Conservation (phyloP, 495 filamentous ascomycete species). For the Halenospora varia region DNA sequence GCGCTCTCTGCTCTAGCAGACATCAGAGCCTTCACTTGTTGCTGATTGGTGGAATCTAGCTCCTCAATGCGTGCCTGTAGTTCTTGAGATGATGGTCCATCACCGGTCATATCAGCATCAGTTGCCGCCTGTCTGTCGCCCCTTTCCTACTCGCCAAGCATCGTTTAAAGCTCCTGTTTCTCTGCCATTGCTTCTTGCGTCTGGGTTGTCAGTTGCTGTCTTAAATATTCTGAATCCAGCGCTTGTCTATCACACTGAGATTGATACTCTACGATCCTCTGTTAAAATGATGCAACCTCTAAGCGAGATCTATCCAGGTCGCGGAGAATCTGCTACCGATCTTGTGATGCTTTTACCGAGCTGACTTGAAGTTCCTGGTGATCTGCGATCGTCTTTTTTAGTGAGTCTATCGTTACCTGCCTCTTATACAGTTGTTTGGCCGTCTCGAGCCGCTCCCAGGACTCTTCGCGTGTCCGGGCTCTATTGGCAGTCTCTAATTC, state of each 20-base stretch:
- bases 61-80: conserved; percentile 13
- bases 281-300: conserved; percentile 11
- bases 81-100: conserved; percentile 15
- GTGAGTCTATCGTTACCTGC: conserved; percentile 15
- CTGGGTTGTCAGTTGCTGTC: conserved; percentile 15
- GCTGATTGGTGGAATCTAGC: conserved; percentile 12
- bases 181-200: conserved; percentile 16
- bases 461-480: conserved; percentile 7
- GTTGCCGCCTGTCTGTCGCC: conserved; percentile 10
- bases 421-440: conserved; percentile 10
- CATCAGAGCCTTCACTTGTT: conserved; percentile 12
- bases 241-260: conserved; percentile 17
- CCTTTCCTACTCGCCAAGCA: conserved; percentile 13
- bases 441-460: conserved; percentile 5
- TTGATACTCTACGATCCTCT: conserved; percentile 13
- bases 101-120: conserved; percentile 10
- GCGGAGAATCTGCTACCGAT: conserved; percentile 2
- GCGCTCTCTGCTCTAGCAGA: conserved; percentile 5
- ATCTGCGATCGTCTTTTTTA: conserved; percentile 19
- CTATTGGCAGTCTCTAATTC: conserved; percentile 7
- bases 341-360: conserved; percentile 14
- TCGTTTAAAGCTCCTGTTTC: conserved; percentile 13
- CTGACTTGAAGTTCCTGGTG: conserved; percentile 15
- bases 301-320: conserved; percentile 13
- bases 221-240: conserved; percentile 9